Evolutionary conservation across 176 grass and related monocot species (phyloP).

Genomic region (Cenchrus fungigraminus): DNA sequence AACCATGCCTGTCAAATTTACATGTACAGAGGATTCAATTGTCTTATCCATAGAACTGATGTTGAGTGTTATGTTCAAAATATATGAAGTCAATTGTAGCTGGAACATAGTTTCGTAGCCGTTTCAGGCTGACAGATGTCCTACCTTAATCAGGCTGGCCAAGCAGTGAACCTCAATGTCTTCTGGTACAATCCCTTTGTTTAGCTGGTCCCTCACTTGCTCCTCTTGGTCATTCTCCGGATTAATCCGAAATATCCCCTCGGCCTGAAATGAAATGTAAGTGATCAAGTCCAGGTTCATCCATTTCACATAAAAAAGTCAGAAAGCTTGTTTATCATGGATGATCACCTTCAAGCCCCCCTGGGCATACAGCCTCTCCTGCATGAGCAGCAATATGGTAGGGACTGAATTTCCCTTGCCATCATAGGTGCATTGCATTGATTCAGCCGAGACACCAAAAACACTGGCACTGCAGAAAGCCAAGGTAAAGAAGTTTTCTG

Average conservation of each 20-base stretch:
- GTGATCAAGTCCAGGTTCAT: background rate
- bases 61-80: background rate
- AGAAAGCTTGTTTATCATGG: background rate
- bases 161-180: constrained; percentile 95
- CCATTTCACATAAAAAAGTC: background rate
- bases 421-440: constrained; percentile 86
- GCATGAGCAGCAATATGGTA: constrained; percentile 89
- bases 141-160: constrained; percentile 94
- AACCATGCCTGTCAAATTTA: constrained; percentile 76
- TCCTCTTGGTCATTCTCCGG: constrained; percentile 94
- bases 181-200: constrained; percentile 75
- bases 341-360: constrained; percentile 63
- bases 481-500: background rate
- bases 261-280: constrained; percentile 51
- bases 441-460: constrained; percentile 91
- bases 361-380: constrained; percentile 85
- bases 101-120: background rate
- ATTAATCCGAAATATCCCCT: constrained; percentile 95
- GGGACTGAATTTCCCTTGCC: constrained; percentile 86
- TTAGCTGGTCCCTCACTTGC: constrained; percentile 77
- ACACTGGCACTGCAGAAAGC: constrained; percentile 60
- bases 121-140: constrained; percentile 4
- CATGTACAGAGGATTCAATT: background rate
- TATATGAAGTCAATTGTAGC: background rate
- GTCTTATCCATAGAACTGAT: background rate